phyloP scores from a whole-genome alignment of 2,329 filamentous ascomycete genomes.

The Helotiales sp. region DNA sequence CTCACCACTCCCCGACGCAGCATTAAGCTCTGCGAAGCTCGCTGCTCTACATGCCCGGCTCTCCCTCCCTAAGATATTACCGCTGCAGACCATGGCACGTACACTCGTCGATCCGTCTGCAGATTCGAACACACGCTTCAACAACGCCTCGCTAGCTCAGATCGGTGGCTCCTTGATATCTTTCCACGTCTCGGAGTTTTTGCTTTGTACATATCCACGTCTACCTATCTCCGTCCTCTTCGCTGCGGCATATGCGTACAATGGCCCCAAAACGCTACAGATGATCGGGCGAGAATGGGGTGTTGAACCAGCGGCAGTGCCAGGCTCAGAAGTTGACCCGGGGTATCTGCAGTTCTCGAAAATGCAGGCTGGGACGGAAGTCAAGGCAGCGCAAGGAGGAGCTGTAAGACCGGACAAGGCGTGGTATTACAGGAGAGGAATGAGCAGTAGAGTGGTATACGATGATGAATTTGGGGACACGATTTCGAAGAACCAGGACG shows the following conservation, averaged over 20 bases:
- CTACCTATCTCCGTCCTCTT: conserved; percentile 88
- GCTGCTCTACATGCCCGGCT: conserved; percentile 91
- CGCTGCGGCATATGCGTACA: conserved; percentile 83
- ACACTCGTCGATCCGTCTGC: conserved; percentile 86
- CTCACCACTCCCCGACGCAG: conserved; percentile 72
- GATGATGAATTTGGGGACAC: conserved; percentile 84
- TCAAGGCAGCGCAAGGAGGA: conserved; percentile 55
- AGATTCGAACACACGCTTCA: conserved; percentile 79
- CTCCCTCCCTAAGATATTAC: conserved; percentile 78
- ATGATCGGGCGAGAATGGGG: conserved; percentile 86
- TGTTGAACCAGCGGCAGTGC: conserved; percentile 83
- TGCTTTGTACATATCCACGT: conserved; percentile 88
- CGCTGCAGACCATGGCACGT: conserved; percentile 83
- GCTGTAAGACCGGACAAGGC: conserved; percentile 57
- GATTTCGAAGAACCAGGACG: conserved; percentile 39
- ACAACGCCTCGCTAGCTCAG: conserved; percentile 83
- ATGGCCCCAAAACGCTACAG: conserved; percentile 75
- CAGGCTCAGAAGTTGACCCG: conserved; percentile 89
- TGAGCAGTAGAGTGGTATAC: conserved; percentile 78
- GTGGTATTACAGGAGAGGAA: conserved; percentile 65
- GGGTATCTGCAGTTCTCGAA: conserved; percentile 82
- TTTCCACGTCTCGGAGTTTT: conserved; percentile 87
- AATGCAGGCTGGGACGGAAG: conserved; percentile 49
- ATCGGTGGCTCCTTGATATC: conserved; percentile 83
- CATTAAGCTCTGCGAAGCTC: conserved; percentile 81